Percentiles rank a stretch among this genome's conserved stretches.
Conservation (phyloP, 192 early-diverging fungal genomes). For the Entrophospora sp. region DNA sequence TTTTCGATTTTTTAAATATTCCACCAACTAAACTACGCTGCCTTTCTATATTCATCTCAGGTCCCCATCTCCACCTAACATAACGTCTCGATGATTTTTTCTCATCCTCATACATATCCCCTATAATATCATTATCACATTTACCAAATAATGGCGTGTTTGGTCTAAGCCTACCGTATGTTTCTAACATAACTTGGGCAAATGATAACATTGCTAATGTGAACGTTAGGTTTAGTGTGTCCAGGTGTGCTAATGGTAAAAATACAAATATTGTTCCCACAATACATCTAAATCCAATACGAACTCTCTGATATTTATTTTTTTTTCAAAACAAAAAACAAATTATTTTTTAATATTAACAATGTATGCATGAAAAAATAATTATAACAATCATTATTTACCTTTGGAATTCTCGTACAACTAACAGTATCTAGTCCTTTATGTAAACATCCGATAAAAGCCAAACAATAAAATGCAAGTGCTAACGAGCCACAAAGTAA, state of each 20-base stretch:
- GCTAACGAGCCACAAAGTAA: slow-evolving; percentile 15
- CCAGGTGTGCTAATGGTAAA: slow-evolving; percentile 12
- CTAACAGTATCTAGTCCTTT: slow-evolving; percentile 18
- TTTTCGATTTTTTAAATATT: too few relatives aligned
- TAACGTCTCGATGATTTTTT: not conserved
- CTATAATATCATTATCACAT: slow-evolving; percentile 3
- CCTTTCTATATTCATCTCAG: too few relatives aligned
- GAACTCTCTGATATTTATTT: not conserved
- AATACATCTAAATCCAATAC: slow-evolving; percentile 7
- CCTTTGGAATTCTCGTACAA: slow-evolving; percentile 20
- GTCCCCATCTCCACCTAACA: slow-evolving; percentile 18
- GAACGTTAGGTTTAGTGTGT: not conserved
- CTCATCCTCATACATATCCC: not conserved
- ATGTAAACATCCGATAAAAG: slow-evolving; percentile 17
- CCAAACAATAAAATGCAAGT: slow-evolving; percentile 17
- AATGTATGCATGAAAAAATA: not conserved
- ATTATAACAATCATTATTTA: not conserved
- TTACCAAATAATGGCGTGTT: slow-evolving; percentile 4
- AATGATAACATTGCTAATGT: slow-evolving; percentile 2
- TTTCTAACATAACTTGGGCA: slow-evolving; percentile 16
- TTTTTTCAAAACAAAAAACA: not conserved
- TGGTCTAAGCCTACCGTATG: slow-evolving; percentile 16
- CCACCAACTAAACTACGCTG: too few relatives aligned
- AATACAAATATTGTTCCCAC: slow-evolving; percentile 14
- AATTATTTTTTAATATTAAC: not conserved